A percentile compares a stretch with the other conserved stretches of the same genome.
Evolutionary conservation across 108 stramenopile genomes (phyloP).

Genomic region (Epithemia pelagica): DNA sequence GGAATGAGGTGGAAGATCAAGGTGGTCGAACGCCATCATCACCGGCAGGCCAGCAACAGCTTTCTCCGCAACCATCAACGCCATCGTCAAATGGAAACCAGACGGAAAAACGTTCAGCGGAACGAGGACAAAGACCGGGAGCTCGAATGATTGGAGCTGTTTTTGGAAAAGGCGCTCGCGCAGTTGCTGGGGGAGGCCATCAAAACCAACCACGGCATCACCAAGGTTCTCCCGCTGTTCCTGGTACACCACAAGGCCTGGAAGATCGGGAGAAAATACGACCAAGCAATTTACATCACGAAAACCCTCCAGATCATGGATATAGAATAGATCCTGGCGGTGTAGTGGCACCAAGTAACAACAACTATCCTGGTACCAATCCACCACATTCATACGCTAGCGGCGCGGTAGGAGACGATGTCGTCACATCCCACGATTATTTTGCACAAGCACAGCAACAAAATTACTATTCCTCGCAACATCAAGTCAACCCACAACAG

Average conservation of each 20-base stretch:
- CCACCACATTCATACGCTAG: background rate
- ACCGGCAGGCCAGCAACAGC: background rate
- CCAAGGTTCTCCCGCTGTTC: background rate
- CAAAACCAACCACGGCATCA: background rate
- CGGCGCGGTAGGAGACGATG: background rate
- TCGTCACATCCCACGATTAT: constrained; percentile 1
- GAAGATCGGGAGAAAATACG: background rate
- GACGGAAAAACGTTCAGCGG: background rate
- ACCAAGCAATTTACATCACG: background rate
- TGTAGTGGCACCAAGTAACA: background rate
- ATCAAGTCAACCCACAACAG: constrained; percentile 15
- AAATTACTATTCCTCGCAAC: background rate
- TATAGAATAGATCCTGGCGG: background rate
- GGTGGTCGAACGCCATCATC: background rate
- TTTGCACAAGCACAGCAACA: background rate
- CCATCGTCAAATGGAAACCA: background rate
- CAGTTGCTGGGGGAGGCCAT: background rate
- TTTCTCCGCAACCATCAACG: background rate
- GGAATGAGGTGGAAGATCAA: background rate
- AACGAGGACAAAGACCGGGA: background rate
- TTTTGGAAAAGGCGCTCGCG: constrained; percentile 1
- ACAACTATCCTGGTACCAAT: background rate
- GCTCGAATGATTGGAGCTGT: constrained; percentile 2
- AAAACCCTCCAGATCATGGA: constrained; percentile 1
- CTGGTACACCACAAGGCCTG: background rate